A percentile compares a stretch with the other conserved stretches of the same genome.
These are phyloP conservation scores for Ostreobium quekettii DNA, from an alignment of 139 green algal species.

Conservation along the genomic window DNA sequence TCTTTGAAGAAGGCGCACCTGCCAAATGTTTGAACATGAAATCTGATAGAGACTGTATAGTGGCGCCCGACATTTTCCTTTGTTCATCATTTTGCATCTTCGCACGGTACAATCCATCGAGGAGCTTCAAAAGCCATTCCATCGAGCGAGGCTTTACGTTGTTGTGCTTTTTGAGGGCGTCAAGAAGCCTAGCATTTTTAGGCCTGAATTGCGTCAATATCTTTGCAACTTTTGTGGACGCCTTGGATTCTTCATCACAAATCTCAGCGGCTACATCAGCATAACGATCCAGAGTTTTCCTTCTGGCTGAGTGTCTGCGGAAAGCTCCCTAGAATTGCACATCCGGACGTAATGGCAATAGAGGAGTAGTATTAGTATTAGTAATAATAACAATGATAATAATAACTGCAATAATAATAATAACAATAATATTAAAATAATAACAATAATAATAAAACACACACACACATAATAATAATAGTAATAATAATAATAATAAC, in stretches of 20 bases:
- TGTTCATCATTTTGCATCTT: conserved; percentile 16
- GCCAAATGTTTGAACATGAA: conserved; percentile 18
- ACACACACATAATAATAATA: too few species aligned
- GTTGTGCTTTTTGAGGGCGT: conserved; percentile 6
- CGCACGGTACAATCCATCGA: conserved; percentile 8
- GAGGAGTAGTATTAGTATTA: too few species aligned
- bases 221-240: neutral
- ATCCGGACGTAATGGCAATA: too few species aligned
- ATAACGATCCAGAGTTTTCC: neutral
- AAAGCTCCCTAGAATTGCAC: conserved; percentile 8
- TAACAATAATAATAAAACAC: too few species aligned
- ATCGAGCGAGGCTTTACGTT: neutral
- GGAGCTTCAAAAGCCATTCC: conserved; percentile 17
- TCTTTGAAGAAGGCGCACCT: neutral
- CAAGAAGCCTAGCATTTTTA: conserved; percentile 1
- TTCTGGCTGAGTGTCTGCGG: conserved; percentile 2
- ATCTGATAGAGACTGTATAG: neutral
- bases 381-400: too few species aligned
- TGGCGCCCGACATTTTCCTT: neutral
- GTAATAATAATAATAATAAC: too few species aligned
- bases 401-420: too few species aligned
- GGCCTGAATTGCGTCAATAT: conserved; percentile 5
- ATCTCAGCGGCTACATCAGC: neutral
- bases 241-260: neutral
- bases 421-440: too few species aligned